Base-by-base conservation (phyloP, 768 basidiomycete genomes). In the Lactarius deliciosus region DNA sequence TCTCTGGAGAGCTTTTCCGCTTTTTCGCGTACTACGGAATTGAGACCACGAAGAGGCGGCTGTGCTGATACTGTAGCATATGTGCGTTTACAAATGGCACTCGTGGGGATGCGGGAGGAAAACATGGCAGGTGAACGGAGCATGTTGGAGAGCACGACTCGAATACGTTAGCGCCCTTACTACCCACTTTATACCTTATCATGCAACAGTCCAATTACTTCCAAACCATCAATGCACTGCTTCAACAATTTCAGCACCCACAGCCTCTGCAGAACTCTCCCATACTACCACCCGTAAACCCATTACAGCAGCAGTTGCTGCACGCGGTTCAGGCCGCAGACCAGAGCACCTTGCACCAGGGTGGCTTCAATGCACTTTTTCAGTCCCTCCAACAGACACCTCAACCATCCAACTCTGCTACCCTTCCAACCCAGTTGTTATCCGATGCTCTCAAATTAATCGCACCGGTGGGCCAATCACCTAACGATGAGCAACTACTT, bases 1-100 rank as follows among this genome's bases (percentile, higher is more conserved):
- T 86, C 82, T 16, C 82, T 76, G 20, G 90, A 90, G 22, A 94
- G 79, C 63, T 82, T 81, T 70, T 91, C 86, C 1, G 91, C 92
- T 68, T 83, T 85, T 30, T 83, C 75, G 22, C 83, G 81, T 25
- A 87, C 88, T 13, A 80, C 68, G 16, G 84, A 77, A 68, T 80
- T 84, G 63, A 93, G 77, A 3, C 84, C 81, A 30, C 74, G 77
- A 40, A 79, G 71, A n/a, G 82, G 73, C 3, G 76, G 70, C 16
- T 72, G 68, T 9, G 70, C 41, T 32, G 69, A 56, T 0, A 73
- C 65, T 25, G 76, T 74, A 18, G 76, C 73, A 63, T 72, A 73
- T 18, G 69, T 50, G 41, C 76, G 73, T 15, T 69, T 71, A 34
- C 65, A 64, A 64, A 67, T 28, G 28, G 62, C 50, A 18, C 66